Percentiles rank a stretch among this genome's conserved stretches.
phyloP scores from a whole-genome alignment of 108 stramenopile species.

The Discostella pseudostelligera region DNA sequence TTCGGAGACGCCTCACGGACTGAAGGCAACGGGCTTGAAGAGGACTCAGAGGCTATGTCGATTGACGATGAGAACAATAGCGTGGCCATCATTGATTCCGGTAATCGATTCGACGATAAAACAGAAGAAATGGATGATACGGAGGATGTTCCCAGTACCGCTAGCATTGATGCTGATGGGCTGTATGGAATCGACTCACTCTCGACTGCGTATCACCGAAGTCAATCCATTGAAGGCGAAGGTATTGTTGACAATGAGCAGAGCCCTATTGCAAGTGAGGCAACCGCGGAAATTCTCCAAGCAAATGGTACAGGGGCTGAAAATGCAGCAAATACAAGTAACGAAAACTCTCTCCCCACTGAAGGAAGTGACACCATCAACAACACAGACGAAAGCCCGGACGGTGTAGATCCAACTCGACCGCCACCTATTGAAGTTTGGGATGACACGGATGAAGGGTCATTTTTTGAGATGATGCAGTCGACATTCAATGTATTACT shows the following conservation, averaged over 20 bases:
- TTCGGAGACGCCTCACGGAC: background rate
- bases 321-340: background rate
- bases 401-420: background rate
- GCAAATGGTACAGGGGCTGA: background rate
- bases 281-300: background rate
- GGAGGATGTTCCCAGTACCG: background rate
- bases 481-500: conserved; percentile 32
- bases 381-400: background rate
- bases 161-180: background rate
- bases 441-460: conserved; percentile 29
- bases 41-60: background rate
- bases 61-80: conserved; percentile 16
- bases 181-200: background rate
- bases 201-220: conserved; percentile 29
- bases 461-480: conserved; percentile 31
- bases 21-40: background rate
- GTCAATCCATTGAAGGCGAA: conserved; percentile 17
- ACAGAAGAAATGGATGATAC: background rate
- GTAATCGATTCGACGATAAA: background rate
- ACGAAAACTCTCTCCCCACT: background rate
- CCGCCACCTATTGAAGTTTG: conserved; percentile 6
- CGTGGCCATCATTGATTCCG: background rate
- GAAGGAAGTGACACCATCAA: background rate
- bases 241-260: background rate
- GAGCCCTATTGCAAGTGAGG: background rate